Evolutionary conservation across 2,329 filamentous ascomycete species (phyloP).

Genomic region (Colletotrichum sansevieriae): DNA sequence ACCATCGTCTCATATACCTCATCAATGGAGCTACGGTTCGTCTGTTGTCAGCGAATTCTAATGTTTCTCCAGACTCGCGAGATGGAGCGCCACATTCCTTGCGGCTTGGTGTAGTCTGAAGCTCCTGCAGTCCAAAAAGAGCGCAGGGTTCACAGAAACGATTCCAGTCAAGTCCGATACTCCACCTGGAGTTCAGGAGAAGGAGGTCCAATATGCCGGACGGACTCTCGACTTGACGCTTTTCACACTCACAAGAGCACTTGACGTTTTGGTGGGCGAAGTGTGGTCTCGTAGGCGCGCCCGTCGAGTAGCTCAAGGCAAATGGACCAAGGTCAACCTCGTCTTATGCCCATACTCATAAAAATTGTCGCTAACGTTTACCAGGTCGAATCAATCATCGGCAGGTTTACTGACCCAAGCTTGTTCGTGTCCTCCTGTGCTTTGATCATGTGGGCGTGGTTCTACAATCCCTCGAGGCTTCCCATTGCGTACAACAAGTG

Average conservation of each 20-base stretch:
- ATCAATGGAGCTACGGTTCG: neutral
- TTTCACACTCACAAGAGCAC: constrained; percentile 79
- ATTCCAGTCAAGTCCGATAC: constrained; percentile 48
- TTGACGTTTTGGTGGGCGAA: constrained; percentile 77
- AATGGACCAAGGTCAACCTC: constrained; percentile 61
- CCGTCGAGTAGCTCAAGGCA: constrained; percentile 58
- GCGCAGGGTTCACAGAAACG: constrained; percentile 57
- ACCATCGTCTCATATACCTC: neutral
- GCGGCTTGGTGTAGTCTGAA: constrained; percentile 69
- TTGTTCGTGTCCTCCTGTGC: constrained; percentile 80
- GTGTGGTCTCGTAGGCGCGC: constrained; percentile 69
- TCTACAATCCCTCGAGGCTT: constrained; percentile 79
- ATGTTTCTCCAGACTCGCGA: constrained; percentile 60
- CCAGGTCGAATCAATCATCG: constrained; percentile 56
- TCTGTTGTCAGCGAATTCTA: constrained; percentile 34
- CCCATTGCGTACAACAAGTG: constrained; percentile 83
- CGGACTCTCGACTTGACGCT: constrained; percentile 85
- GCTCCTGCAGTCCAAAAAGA: constrained; percentile 69
- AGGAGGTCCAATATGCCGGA: constrained; percentile 64
- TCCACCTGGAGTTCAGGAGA: constrained; percentile 46
- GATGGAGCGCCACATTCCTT: constrained; percentile 70
- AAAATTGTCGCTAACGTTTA: constrained; percentile 42
- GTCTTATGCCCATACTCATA: neutral
- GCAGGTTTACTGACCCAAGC: constrained; percentile 70
- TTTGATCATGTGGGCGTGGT: constrained; percentile 90